These are phyloP conservation scores for Blepharisma stoltei DNA, from an alignment of 73 alveolate genomes.

Conservation along the genomic window DNA sequence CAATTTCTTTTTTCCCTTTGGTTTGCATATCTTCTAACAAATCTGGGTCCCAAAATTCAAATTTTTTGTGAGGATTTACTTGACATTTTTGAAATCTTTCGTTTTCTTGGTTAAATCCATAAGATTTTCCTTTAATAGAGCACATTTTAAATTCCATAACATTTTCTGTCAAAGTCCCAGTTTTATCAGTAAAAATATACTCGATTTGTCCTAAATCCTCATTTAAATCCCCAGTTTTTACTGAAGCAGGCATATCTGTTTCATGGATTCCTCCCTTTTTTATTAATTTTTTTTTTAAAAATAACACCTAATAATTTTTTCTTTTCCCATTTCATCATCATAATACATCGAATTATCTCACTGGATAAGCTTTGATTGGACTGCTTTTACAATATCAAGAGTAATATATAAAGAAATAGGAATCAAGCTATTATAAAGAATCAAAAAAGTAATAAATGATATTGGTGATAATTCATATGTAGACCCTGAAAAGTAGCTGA, in stretches of 20 bases:
- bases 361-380: slow-evolving; percentile 51
- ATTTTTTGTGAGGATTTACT: background rate
- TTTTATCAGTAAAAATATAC: slow-evolving; percentile 60
- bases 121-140: background rate
- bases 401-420: slow-evolving; percentile 83
- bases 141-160: slow-evolving; percentile 53
- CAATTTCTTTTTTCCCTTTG: background rate
- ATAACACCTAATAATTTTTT: too few species aligned
- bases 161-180: slow-evolving; percentile 71
- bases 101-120: slow-evolving; percentile 7
- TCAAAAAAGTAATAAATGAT: slow-evolving; percentile 59
- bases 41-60: slow-evolving; percentile 9
- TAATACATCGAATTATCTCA: slow-evolving; percentile 51
- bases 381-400: slow-evolving; percentile 66
- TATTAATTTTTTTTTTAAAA: too few species aligned
- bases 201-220: slow-evolving; percentile 81
- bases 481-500: slow-evolving; percentile 18
- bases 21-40: slow-evolving; percentile 1
- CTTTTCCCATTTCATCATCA: slow-evolving; percentile 32
- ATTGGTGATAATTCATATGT: background rate
- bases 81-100: background rate
- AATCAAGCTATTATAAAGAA: slow-evolving; percentile 69
- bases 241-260: slow-evolving; percentile 46
- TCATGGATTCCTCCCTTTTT: too few species aligned
- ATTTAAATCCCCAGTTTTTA: slow-evolving; percentile 71